Evolutionary conservation across 768 basidiomycete genomes (phyloP), one percentile per base, ranked within the genome.

Genomic region (Boletus rubropictus): DNA sequence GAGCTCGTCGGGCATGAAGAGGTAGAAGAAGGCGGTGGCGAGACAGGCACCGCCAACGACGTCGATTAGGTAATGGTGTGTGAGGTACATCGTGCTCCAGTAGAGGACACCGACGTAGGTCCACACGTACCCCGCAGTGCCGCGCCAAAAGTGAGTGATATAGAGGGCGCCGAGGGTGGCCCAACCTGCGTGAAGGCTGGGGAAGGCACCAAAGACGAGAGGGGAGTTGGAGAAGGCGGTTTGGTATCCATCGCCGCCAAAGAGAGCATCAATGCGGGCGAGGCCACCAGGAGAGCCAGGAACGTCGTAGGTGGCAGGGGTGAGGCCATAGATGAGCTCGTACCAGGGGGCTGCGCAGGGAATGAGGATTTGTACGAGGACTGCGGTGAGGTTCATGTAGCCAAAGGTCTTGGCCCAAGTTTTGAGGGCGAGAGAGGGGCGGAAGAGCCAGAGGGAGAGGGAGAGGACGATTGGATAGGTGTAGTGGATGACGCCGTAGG

Each of bases 51-150:
- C 96, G 9, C 84, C 89, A 40, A 92, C 89, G 62, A 97, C 89
- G 62, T 99, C 96, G 69, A 99, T 93, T 61, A 99, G 86, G 74
- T 98, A 98, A 71, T 98, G 95, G 67, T 96, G 92, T 4, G 89
- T 90, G 58, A 95, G 85, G 72, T 95, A 97, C 95, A 98, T 98
- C 20, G 95, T 97, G 9, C 89, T 84, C 96, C 96, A 99, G 66
- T 95, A 98, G 4, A 99, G 78, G 15, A 89, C 70, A 6, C 79
- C 82, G 3, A 82, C 84, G 68, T 98, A 99, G 1, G 69, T 72
- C 89, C 92, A 97, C 20, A 82, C 81, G 54, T 76, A 83, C 3
- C 70, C 72, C 1, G 79, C 73, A 27, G 74, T 75, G 50, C 77
- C 75, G 0, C 90, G 89, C 80, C 97, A 98, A 71, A 98, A 97